phyloP scores from a whole-genome alignment of 192 early-diverging fungal genomes.

The Helicostylum pulchrum region DNA sequence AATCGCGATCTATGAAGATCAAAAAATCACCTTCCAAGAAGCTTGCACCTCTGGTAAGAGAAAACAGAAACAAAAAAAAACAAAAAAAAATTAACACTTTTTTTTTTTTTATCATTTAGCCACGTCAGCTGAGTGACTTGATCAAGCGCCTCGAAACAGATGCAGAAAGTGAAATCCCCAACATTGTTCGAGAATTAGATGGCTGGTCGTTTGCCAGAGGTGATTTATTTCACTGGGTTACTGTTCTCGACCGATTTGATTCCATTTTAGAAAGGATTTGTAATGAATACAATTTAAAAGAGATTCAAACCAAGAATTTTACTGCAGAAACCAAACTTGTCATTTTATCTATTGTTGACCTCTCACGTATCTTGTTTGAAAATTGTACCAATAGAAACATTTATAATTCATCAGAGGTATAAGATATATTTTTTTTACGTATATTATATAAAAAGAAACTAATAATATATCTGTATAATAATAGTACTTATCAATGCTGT shows the following conservation, averaged over 20 bases:
- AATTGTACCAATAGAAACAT: slow-evolving; percentile 93
- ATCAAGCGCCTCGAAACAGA: slow-evolving; percentile 50
- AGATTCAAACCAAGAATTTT: slow-evolving; percentile 62
- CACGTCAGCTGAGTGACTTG: slow-evolving; percentile 48
- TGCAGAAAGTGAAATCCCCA: slow-evolving; percentile 55
- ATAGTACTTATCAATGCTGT: slow-evolving; percentile 75
- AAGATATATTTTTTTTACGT: not conserved
- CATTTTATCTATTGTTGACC: slow-evolving; percentile 65
- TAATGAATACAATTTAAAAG: slow-evolving; percentile 60
- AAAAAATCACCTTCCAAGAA: slow-evolving; percentile 64
- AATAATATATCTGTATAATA: slow-evolving; percentile 22
- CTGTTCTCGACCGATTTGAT: slow-evolving; percentile 92
- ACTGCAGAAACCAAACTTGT: slow-evolving; percentile 49
- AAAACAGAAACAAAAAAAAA: not conserved
- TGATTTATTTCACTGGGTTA: slow-evolving; percentile 95
- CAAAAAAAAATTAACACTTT: slow-evolving; percentile 1
- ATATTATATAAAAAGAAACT: not conserved
- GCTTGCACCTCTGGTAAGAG: slow-evolving; percentile 55
- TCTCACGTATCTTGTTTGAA: slow-evolving; percentile 84
- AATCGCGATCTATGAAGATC: slow-evolving; percentile 46
- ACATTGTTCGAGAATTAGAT: slow-evolving; percentile 41
- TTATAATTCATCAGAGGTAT: slow-evolving; percentile 89
- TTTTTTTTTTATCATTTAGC: slow-evolving; percentile 32
- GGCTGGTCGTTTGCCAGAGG: slow-evolving; percentile 84
- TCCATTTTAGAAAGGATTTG: slow-evolving; percentile 66